phyloP scores from a whole-genome alignment of 495 filamentous ascomycete species.

The Chaetomium cochliodes region DNA sequence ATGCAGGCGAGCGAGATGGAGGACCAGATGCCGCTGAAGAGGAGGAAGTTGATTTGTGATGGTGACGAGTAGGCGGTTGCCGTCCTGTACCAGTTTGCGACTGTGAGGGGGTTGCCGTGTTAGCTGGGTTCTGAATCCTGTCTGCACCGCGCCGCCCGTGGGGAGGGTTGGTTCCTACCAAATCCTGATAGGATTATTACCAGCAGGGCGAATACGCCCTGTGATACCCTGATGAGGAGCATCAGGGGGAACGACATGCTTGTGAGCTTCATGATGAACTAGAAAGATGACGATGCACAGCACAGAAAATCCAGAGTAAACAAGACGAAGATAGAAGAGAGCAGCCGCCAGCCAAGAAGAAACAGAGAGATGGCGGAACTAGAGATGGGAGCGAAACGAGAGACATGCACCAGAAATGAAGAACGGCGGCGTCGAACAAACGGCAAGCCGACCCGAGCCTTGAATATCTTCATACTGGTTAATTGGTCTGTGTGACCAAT shows the following conservation, averaged over 20 bases:
- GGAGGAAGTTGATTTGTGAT: conserved; percentile 65
- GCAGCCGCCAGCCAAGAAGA: conserved; percentile 2
- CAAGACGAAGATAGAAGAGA: not conserved
- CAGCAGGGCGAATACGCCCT: conserved; percentile 63
- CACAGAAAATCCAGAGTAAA: conserved; percentile 3
- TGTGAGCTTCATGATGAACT: conserved; percentile 10
- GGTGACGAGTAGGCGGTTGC: conserved; percentile 50
- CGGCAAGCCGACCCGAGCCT: conserved; percentile 5
- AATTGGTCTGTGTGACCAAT: not conserved
- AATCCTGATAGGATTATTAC: conserved; percentile 67
- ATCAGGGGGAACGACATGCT: conserved; percentile 30
- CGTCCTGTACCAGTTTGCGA: conserved; percentile 53
- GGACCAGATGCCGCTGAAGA: conserved; percentile 67
- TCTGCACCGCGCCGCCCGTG: not conserved
- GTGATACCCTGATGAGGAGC: conserved; percentile 44
- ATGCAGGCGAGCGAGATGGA: conserved; percentile 64
- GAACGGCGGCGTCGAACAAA: not conserved
- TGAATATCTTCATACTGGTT: not conserved
- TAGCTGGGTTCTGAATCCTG: conserved; percentile 11
- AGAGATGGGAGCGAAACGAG: conserved; percentile 5
- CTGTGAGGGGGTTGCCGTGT: conserved; percentile 31
- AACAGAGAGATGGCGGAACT: conserved; percentile 1
- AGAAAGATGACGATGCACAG: not conserved
- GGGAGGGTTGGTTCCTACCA: conserved; percentile 48
- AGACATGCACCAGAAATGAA: conserved; percentile 6